These are phyloP conservation scores for Suillus lakei DNA, from an alignment of 768 basidiomycete species.

Conservation along the genomic window DNA sequence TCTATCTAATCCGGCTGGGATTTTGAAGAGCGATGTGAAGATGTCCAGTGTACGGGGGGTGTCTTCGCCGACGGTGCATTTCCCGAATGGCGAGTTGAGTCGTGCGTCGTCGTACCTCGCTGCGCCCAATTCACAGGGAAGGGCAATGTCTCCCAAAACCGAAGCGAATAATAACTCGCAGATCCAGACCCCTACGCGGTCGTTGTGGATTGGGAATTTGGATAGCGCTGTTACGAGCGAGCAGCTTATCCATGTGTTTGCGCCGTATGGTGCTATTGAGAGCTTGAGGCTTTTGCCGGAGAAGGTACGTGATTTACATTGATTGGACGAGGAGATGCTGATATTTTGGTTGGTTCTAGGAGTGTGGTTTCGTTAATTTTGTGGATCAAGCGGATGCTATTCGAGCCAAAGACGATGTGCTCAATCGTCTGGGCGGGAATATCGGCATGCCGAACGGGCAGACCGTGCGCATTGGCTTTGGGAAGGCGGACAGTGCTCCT, in stretches of 20 bases:
- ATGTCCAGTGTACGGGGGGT: conserved; percentile 47
- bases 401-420: conserved; percentile 95
- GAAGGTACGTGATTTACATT: conserved; percentile 62
- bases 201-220: conserved; percentile 97
- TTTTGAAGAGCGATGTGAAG: conserved; percentile 66
- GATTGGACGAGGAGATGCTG: conserved; percentile 18
- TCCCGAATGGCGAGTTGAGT: conserved; percentile 65
- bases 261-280: conserved; percentile 96
- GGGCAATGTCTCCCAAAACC: conserved; percentile 83
- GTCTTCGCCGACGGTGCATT: conserved; percentile 62
- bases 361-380: conserved; percentile 99
- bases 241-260: conserved; percentile 94
- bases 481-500: conserved; percentile 96
- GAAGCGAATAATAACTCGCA: conserved; percentile 68
- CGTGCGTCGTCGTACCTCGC: conserved; percentile 70
- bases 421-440: conserved; percentile 92
- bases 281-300: conserved; percentile 93
- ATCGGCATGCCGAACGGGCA: conserved; percentile 95
- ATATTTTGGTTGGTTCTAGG: conserved; percentile 51
- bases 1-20: conserved; percentile 41
- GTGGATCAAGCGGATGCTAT: conserved; percentile 96
- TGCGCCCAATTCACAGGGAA: conserved; percentile 69
- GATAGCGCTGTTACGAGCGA: conserved; percentile 94
- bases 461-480: conserved; percentile 97
- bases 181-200: conserved; percentile 92